Conservation (phyloP, 2,329 filamentous ascomycete genomes). For the Neonectria faginata region DNA sequence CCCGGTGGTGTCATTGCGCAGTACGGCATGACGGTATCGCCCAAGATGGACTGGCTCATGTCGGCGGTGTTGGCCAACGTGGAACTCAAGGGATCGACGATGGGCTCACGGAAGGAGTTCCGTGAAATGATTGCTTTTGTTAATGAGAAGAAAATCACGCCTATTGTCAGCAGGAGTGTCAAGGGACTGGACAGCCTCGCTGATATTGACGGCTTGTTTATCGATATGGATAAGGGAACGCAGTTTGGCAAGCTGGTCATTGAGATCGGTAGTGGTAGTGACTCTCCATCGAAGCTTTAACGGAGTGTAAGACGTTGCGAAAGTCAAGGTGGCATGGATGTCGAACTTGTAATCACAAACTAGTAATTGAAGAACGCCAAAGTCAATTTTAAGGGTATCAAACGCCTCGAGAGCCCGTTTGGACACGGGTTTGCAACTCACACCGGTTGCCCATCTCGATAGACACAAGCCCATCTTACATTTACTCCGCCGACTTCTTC, state of each 20-base stretch:
- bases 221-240: conserved; percentile 84
- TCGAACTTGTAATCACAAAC: conserved; percentile 31
- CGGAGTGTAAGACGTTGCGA: conserved; percentile 24
- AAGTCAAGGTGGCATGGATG: not conserved
- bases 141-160: conserved; percentile 75
- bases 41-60: conserved; percentile 91
- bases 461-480: conserved; percentile 28
- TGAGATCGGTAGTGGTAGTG: conserved; percentile 64
- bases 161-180: conserved; percentile 80
- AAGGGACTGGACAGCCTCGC: conserved; percentile 79
- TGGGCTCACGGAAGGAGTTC: conserved; percentile 93
- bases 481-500: conserved; percentile 62
- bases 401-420: conserved; percentile 42
- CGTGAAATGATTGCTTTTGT: conserved; percentile 91
- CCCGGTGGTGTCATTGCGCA: conserved; percentile 83
- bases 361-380: conserved; percentile 41
- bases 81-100: conserved; percentile 86
- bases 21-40: conserved; percentile 91
- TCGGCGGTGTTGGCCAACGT: conserved; percentile 86
- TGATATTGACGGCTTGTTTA: conserved; percentile 85
- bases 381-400: conserved; percentile 46
- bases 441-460: conserved; percentile 36
- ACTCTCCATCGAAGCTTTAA: conserved; percentile 55
- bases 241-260: conserved; percentile 97
- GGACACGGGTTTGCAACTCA: conserved; percentile 32